Evolutionary conservation across 169 alveolate genomes (phyloP).

Genomic region (Perkinsus marinus): DNA sequence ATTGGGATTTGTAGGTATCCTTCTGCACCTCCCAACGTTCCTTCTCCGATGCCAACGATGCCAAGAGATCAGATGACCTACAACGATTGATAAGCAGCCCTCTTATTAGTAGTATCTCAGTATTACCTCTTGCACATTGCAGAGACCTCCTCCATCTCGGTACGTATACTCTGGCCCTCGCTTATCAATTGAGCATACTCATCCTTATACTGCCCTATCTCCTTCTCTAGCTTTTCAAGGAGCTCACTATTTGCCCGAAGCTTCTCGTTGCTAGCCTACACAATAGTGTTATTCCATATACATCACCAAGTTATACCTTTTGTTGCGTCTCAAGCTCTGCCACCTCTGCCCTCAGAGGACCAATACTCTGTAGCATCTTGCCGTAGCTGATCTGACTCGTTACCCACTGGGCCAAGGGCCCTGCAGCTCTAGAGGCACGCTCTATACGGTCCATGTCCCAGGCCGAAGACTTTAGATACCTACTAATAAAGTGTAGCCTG

Average conservation of each 20-base stretch:
- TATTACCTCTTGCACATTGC: not conserved
- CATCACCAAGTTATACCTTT: not conserved
- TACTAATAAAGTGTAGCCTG: not conserved
- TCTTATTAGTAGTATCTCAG: too few relatives aligned
- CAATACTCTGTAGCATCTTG: conserved; percentile 57
- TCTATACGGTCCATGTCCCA: conserved; percentile 83
- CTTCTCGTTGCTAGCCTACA: not conserved
- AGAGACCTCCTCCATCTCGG: conserved; percentile 72
- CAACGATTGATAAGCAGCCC: not conserved
- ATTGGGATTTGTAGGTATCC: not conserved
- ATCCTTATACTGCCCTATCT: conserved; percentile 73
- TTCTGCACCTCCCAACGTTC: conserved; percentile 67
- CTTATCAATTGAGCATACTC: conserved; percentile 83
- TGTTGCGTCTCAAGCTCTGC: conserved; percentile 41
- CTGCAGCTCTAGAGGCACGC: conserved; percentile 91
- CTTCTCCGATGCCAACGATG: conserved; percentile 73
- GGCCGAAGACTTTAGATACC: conserved; percentile 56
- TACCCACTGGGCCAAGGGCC: conserved; percentile 77
- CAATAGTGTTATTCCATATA: not conserved
- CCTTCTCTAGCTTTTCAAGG: conserved; percentile 57
- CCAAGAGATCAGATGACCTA: conserved; percentile 64
- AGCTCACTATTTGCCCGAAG: conserved; percentile 20
- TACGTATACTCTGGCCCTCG: conserved; percentile 70
- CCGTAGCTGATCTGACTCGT: conserved; percentile 46
- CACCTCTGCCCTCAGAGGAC: conserved; percentile 64